Base-by-base conservation (phyloP, 768 basidiomycete species). In the Mycena pura region DNA sequence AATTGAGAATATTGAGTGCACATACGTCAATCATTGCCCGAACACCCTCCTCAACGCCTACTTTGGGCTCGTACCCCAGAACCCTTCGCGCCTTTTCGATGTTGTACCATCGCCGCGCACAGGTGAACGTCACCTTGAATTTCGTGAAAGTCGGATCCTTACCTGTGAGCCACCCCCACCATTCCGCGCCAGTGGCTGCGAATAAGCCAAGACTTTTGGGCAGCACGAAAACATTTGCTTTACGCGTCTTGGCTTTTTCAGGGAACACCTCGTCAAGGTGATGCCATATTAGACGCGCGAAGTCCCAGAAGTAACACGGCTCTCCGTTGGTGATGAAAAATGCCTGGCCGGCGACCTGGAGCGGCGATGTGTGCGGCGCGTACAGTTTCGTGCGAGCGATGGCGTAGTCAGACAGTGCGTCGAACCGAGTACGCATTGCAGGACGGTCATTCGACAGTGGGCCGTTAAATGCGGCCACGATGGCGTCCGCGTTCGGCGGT, bases 291-390 rank as follows among this genome's bases (percentile, higher is more conserved):
- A 84, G 75, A 6, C 93, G 84, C 28, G 88, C 82, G 70, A 96
- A 89, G 77, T 97, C 95, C 96, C 96, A 99, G 80, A 98, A 98
- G 75, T 93, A 93, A 56, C 89, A 83, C 3, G 96, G 96, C 72
- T 99, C 96, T 63, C 95, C 95, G 70, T 99, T 99, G 57, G 95
- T 96, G 76, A 99, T 92, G 82, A 95, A 96, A 80, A 95, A 99
- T 3, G 78, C 92, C 73, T 98, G 92, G 0, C 96, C 96, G 5
- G 94, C 95, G 52, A 98, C 92, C 65, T 89, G 84, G 9, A 95
- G 80, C 8, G 88, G 86, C 49, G 84, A 83, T 0, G 73, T 73
- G 6, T 82, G 77, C 38, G 80, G 77, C 45, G 77, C 65, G 24
- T 69, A 64, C 17, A 84, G 66, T 66, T 85, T 84, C 25, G 83